Conservation (phyloP, 177 flowering plant species). For the Tripterygium wilfordii region DNA sequence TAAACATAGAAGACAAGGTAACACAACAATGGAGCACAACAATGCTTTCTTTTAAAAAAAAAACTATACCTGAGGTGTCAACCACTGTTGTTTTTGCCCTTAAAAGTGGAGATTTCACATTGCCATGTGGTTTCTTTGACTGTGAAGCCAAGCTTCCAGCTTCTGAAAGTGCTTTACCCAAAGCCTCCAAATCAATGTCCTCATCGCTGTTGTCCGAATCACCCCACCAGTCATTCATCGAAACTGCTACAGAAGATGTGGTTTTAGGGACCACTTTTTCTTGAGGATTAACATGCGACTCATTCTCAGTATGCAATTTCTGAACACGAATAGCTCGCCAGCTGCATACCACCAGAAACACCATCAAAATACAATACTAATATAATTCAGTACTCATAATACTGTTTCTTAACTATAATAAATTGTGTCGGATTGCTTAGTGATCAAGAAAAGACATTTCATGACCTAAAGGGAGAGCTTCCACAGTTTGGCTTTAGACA, state of each 20-base stretch:
- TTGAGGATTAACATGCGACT: conserved; percentile 6
- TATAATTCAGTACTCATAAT: neutral
- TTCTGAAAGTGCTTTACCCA: conserved; percentile 55
- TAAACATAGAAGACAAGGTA: no score
- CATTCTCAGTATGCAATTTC: conserved; percentile 24
- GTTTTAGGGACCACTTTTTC: conserved; percentile 13
- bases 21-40: no score
- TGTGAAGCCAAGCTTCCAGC: conserved; percentile 47
- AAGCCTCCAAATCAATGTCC: conserved; percentile 51
- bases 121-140: conserved; percentile 30
- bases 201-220: conserved; percentile 34
- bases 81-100: neutral
- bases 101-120: conserved; percentile 2
- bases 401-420: neutral
- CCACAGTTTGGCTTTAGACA: conserved; percentile 57
- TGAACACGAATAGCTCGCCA: conserved; percentile 86
- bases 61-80: neutral
- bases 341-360: conserved; percentile 25
- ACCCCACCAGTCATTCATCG: conserved; percentile 31
- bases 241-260: conserved; percentile 17
- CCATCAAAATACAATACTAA: neutral
- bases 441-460: neutral
- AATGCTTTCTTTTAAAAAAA: no score
- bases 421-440: neutral
- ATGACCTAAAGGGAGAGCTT: conserved; percentile 39